Conservation (phyloP, 2,329 filamentous ascomycete genomes). For the Aspergillus texensis region DNA sequence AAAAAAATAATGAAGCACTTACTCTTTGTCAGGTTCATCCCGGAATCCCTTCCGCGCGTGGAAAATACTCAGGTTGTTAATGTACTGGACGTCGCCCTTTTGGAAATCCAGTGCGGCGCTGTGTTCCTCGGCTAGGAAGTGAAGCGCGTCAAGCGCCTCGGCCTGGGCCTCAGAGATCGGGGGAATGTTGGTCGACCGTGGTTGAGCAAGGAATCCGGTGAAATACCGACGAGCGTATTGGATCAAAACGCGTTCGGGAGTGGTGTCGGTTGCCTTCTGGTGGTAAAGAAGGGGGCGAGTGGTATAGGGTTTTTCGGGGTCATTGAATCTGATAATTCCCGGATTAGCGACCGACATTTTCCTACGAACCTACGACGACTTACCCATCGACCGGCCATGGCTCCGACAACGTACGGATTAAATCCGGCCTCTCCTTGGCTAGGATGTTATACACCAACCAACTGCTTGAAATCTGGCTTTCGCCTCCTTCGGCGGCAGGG, state of each 20-base stretch:
- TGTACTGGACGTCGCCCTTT: slow-evolving; percentile 54
- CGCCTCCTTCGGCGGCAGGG: slow-evolving; percentile 52
- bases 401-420: slow-evolving; percentile 54
- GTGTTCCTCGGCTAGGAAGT: slow-evolving; percentile 52
- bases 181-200: slow-evolving; percentile 47
- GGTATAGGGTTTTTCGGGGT: slow-evolving; percentile 47
- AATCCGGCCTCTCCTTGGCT: slow-evolving; percentile 54
- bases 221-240: slow-evolving; percentile 64
- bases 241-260: slow-evolving; percentile 59
- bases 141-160: slow-evolving; percentile 55
- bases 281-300: slow-evolving; percentile 51
- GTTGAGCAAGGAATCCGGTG: slow-evolving; percentile 52
- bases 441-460: slow-evolving; percentile 61
- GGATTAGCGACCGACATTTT: background rate
- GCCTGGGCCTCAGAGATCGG: slow-evolving; percentile 56
- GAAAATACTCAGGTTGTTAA: slow-evolving; percentile 57
- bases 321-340: slow-evolving; percentile 52
- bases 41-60: slow-evolving; percentile 53
- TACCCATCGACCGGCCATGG: slow-evolving; percentile 53
- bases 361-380: slow-evolving; percentile 7
- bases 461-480: slow-evolving; percentile 56
- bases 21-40: slow-evolving; percentile 43
- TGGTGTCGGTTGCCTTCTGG: slow-evolving; percentile 49
- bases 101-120: slow-evolving; percentile 48
- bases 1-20: slow-evolving; percentile 19